Evolutionary conservation across 2,329 filamentous ascomycete genomes (phyloP).

Genomic region (Calonectria henricotiae): DNA sequence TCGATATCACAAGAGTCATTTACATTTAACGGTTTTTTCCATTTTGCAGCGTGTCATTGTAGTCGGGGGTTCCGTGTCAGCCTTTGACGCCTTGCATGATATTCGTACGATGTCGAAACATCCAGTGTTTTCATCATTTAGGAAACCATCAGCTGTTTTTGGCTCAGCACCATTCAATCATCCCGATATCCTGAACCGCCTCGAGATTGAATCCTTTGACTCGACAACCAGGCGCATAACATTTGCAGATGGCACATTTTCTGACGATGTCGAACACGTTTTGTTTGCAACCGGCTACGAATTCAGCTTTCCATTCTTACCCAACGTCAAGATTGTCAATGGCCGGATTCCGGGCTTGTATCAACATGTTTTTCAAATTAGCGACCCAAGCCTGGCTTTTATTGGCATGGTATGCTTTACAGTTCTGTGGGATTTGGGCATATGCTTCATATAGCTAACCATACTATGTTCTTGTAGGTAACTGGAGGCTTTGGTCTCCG

Average conservation of each 20-base stretch:
- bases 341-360: constrained; percentile 2
- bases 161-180: not conserved
- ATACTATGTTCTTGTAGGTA: not conserved
- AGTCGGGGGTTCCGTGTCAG: not conserved
- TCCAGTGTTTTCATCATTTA: constrained; percentile 2
- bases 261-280: not conserved
- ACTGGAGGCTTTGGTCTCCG: not conserved
- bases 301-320: constrained; percentile 3
- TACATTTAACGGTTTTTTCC: not conserved
- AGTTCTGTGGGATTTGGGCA: not conserved
- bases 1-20: not conserved
- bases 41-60: not conserved
- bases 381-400: not conserved
- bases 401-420: not conserved
- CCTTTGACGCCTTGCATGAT: constrained; percentile 6
- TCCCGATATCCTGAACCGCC: not conserved
- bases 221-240: not conserved
- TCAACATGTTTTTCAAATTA: not conserved
- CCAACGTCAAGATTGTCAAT: not conserved
- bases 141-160: constrained; percentile 4
- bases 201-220: not conserved
- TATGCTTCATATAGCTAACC: not conserved
- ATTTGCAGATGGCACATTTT: not conserved
- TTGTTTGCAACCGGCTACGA: not conserved
- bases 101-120: not conserved